Evolutionary conservation across 1,284 basidiomycete species (phyloP), one percentile per base, ranked within the genome.

Genomic region (Pseudozyma flocculosa): DNA sequence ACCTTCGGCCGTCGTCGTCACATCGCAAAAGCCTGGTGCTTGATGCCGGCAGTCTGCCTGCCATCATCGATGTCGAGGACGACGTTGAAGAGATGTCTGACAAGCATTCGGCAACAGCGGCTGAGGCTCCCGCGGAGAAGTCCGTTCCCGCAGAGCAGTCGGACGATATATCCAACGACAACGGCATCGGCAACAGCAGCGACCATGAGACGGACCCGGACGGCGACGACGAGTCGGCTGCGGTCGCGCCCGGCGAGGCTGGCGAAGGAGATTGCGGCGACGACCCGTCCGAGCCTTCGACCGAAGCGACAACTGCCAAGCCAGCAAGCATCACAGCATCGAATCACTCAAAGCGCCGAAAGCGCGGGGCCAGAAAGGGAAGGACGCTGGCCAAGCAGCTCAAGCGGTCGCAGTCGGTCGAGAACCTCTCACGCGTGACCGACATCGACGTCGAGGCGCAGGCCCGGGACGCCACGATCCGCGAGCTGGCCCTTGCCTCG

Each of bases 281-380:
- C 4, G 45, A 23, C 15, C 26, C 26, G 26, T 29, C 26, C 11
- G 26, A 29, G 11, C 26, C 26, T 7, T 29, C 26, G 26, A 29
- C 26, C 7, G 26, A 29, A 29, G 44, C 46, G 32, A 48, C 52
- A 9, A 43, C 39, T 17, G 50, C 50, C 29, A 55, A 53, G 37
- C 26, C 65, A 0, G 49, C 56, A 19, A 57, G 54, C 46, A 39
- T 60, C 30, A 46, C 57, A 5, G 59, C 61, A 0, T 61, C 62
- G 9, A 57, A 55, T n/a, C 49, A 69, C 39, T 61, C 69, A 2
- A 71, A 71, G 46, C 34, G 69, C 23, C 40, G 69, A 15, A 71
- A 71, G 34, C 50, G 69, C 13, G 69, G 69, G 8, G 69, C 69
- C 21, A 57, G 69, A 11, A 71, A 71, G 41, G 66, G 66, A 17